Base-by-base conservation (phyloP, 331 rosid species). In the Cydonia oblonga region DNA sequence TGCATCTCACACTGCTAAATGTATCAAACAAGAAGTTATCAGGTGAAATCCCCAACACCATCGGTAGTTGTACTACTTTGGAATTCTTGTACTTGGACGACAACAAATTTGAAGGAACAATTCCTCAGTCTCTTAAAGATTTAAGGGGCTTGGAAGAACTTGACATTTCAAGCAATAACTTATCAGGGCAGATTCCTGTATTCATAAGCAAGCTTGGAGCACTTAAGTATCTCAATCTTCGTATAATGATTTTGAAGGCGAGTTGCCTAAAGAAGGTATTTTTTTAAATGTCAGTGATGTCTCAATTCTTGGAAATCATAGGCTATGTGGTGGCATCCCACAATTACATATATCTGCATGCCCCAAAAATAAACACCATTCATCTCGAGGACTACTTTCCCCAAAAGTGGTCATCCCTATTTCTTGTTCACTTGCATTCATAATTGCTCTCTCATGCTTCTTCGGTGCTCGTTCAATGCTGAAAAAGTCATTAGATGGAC, bases 211-310 rank as follows among this genome's bases (percentile, higher is more conserved):
- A 59, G 25, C 3, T 75, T 46, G 3, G 3, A 32, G 8, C 9
- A 25, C 80, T 87, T 16, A 42, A 64, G 70, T 59, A 61, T 61
- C 80, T 84, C 32, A 84, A 84, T 78, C 40, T 61, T 29, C 66
- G 28, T 2, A 28, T 16, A 61, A 61, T 28, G 11, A 29, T 16
- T 61, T 61, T 29, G 40, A 61, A 14, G 40, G 66, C 7, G 66
- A 61, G 18, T 28, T 61, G 1, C 40, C 40, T 15, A 26, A 28
- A 4, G 42, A 15, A 61, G 38, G 66, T 40, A 61, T 61, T 11
- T 28, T 61, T 61, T 29, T 11, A 0, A 61, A 28, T 9, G 66
- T 23, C 28, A 28, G 40, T 16, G 23, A 5, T 61, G 78, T 80
- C 26, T 64, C 38, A 22, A n/a, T 71, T 66, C 23, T 69, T 3